Percentiles rank a stretch among this genome's conserved stretches.
phyloP scores from a whole-genome alignment of 2,329 filamentous ascomycete species.

The Emergomyces pasteurianus region DNA sequence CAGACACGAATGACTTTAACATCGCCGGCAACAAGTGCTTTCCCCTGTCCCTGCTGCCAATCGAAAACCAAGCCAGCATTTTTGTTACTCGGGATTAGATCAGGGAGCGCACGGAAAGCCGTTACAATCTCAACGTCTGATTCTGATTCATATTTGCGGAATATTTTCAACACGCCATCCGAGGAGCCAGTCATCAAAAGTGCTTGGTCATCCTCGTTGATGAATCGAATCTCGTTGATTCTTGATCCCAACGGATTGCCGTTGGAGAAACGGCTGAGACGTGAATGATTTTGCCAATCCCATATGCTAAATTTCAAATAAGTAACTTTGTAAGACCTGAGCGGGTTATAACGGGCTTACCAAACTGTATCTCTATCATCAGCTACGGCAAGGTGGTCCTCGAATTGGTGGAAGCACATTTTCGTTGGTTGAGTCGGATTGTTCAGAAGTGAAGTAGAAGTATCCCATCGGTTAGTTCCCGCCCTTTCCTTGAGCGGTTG shows the following conservation, averaged over 20 bases:
- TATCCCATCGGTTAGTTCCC: conserved; percentile 76
- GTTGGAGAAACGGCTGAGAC: conserved; percentile 79
- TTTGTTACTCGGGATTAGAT: conserved; percentile 86
- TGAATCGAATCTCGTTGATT: conserved; percentile 91
- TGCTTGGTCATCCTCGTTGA: conserved; percentile 96
- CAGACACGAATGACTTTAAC: conserved; percentile 91
- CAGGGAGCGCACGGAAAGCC: conserved; percentile 80
- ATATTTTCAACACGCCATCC: conserved; percentile 87
- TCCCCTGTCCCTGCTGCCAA: conserved; percentile 96
- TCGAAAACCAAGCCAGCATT: conserved; percentile 96
- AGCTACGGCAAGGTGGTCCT: conserved; percentile 85
- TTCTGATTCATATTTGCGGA: conserved; percentile 76
- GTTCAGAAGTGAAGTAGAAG: conserved; percentile 69
- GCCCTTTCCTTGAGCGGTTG: conserved; percentile 88
- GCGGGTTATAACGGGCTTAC: conserved; percentile 23
- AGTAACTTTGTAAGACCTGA: conserved; percentile 1
- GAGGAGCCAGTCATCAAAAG: conserved; percentile 90
- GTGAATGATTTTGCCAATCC: conserved; percentile 74
- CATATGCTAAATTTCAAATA: conserved; percentile 48
- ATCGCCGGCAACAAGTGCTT: conserved; percentile 89
- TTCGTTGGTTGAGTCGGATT: conserved; percentile 82
- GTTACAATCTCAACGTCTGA: conserved; percentile 73
- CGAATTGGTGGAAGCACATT: conserved; percentile 96
- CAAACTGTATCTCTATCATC: conserved; percentile 84
- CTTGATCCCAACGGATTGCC: conserved; percentile 83